Percentiles rank a stretch among this genome's conserved stretches.
phyloP scores from a whole-genome alignment of 441 rosid species.

The Bocquillonia castaneifolia region DNA sequence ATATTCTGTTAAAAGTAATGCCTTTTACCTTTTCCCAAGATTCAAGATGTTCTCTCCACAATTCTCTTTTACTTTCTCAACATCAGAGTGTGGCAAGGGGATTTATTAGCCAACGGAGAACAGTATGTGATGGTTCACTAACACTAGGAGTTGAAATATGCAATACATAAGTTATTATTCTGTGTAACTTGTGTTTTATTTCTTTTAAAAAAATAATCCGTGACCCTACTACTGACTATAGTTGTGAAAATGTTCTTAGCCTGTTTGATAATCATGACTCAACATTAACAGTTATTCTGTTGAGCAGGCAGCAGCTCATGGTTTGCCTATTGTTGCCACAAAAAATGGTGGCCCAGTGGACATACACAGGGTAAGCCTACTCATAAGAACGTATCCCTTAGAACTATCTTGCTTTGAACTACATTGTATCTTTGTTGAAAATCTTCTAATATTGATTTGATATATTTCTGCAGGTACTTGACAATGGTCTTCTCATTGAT shows the following conservation, averaged over 20 bases:
- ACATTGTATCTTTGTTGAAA: too few species aligned
- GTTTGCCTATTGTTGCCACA: constrained; percentile 88
- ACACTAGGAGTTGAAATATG: not conserved
- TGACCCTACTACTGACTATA: not conserved
- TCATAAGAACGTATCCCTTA: not conserved
- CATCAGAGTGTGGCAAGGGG: not conserved
- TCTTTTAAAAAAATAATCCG: not conserved
- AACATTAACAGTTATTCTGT: constrained; percentile 6
- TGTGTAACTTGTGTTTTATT: not conserved
- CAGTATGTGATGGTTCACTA: not conserved
- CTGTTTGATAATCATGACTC: not conserved
- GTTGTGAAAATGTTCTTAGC: not conserved
- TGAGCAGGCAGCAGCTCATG: constrained; percentile 86
- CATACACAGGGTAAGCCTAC: constrained; percentile 51
- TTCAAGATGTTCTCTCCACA: not conserved
- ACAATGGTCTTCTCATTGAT: constrained; percentile 84
- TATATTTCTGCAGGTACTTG: constrained; percentile 58
- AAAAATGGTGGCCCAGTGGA: constrained; percentile 96
- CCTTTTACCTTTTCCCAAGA: not conserved
- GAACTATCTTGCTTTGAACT: not conserved
- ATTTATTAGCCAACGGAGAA: not conserved
- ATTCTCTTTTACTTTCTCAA: not conserved
- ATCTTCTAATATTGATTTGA: constrained; percentile 3
- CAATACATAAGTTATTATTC: not conserved
- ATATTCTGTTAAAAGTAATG: not conserved